phyloP scores from a whole-genome alignment of 202 grass and related monocot species.

The Digitaria exilis region DNA sequence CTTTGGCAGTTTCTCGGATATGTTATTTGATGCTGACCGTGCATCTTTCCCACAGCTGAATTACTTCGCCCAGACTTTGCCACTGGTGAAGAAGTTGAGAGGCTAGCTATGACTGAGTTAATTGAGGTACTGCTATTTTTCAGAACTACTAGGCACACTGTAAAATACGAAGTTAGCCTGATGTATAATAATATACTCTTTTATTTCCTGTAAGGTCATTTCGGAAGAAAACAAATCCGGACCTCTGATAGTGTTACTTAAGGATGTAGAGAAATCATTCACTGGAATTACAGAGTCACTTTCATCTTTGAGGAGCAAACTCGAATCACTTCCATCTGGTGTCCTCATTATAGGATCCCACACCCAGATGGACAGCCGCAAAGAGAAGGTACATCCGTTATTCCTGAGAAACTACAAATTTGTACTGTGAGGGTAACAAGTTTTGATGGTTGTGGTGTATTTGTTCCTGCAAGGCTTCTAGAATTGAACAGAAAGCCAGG shows the following conservation, averaged over 20 bases:
- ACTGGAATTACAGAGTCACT: slow-evolving; percentile 80
- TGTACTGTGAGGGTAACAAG: neutral
- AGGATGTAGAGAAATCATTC: slow-evolving; percentile 97
- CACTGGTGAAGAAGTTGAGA: slow-evolving; percentile 77
- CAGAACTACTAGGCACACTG: slow-evolving; percentile 17
- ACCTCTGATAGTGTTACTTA: slow-evolving; percentile 88
- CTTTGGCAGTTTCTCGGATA: slow-evolving; percentile 23
- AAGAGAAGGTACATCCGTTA: slow-evolving; percentile 88
- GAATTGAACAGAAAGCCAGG: neutral
- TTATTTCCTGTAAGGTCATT: slow-evolving; percentile 68
- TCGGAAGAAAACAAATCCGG: slow-evolving; percentile 87
- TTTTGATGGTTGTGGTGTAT: slow-evolving; percentile 24
- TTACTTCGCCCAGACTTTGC: slow-evolving; percentile 70
- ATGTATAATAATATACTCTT: slow-evolving; percentile 38
- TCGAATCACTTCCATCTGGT: slow-evolving; percentile 77
- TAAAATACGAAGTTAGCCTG: neutral
- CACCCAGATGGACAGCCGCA: slow-evolving; percentile 91
- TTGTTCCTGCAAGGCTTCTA: neutral
- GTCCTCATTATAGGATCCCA: slow-evolving; percentile 93
- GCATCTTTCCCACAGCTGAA: slow-evolving; percentile 63
- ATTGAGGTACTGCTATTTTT: slow-evolving; percentile 67
- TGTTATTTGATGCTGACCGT: slow-evolving; percentile 38
- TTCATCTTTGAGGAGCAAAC: slow-evolving; percentile 73
- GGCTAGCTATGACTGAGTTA: slow-evolving; percentile 81
- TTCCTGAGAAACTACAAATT: slow-evolving; percentile 27